These are phyloP conservation scores for Heritiera littoralis DNA, from an alignment of 345 rosid species.

Conservation along the genomic window DNA sequence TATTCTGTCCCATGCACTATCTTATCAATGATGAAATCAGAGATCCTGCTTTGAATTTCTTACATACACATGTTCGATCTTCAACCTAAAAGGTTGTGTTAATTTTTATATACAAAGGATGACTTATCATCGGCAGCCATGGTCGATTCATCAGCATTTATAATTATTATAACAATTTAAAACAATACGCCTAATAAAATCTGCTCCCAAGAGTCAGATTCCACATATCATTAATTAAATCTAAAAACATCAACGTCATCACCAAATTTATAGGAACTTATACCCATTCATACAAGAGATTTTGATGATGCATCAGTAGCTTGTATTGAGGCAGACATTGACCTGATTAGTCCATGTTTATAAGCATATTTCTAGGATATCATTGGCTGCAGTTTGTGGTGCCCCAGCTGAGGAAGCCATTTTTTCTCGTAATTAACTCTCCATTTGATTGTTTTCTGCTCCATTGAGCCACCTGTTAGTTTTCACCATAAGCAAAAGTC, in stretches of 20 bases:
- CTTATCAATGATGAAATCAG: slow-evolving; percentile 27
- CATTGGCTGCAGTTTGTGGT: slow-evolving; percentile 18
- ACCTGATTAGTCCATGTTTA: slow-evolving; percentile 28
- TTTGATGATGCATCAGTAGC: slow-evolving; percentile 19
- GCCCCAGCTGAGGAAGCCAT: background rate
- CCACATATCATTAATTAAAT: slow-evolving; percentile 28
- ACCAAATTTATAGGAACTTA: slow-evolving; percentile 37
- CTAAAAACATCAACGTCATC: slow-evolving; percentile 38
- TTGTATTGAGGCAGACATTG: slow-evolving; percentile 32
- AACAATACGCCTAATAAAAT: background rate
- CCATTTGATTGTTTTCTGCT: background rate
- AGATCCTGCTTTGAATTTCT: background rate
- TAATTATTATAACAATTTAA: background rate
- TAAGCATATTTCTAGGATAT: slow-evolving; percentile 25
- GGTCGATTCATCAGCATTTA: background rate
- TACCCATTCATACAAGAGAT: slow-evolving; percentile 3
- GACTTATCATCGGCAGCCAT: slow-evolving; percentile 24
- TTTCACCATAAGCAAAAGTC: background rate
- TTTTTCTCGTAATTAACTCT: background rate
- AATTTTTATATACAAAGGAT: background rate
- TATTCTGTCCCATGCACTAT: slow-evolving; percentile 27
- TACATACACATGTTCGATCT: background rate
- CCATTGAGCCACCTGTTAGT: background rate
- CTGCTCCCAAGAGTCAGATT: slow-evolving; percentile 28
- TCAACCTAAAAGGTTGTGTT: background rate